These are phyloP conservation scores for Colletotrichum incanum DNA, from an alignment of 2,329 filamentous ascomycete genomes.

Conservation along the genomic window DNA sequence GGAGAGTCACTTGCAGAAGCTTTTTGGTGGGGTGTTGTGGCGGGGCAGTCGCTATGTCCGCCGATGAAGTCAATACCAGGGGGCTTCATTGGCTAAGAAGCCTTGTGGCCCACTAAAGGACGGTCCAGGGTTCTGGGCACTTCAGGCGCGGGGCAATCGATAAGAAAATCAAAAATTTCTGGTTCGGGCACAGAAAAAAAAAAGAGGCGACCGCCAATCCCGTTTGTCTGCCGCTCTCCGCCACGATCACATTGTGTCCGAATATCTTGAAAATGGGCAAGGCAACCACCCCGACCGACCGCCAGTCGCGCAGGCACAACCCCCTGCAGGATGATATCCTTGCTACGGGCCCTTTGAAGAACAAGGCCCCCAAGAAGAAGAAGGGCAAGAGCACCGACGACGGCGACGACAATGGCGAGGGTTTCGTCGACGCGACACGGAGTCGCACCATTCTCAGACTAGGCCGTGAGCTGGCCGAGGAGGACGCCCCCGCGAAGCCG, in stretches of 20 bases:
- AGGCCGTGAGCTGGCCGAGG: constrained; percentile 89
- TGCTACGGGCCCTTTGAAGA: constrained; percentile 79
- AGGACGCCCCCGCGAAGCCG: constrained; percentile 71
- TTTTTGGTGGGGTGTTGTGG: constrained; percentile 44
- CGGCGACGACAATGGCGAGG: constrained; percentile 73
- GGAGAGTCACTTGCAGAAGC: constrained; percentile 43
- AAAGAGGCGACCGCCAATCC: constrained; percentile 32
- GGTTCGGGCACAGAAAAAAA: constrained; percentile 31
- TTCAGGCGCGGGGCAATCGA: constrained; percentile 50
- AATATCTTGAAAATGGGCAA: constrained; percentile 79
- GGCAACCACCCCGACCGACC: constrained; percentile 72
- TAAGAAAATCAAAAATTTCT: constrained; percentile 51
- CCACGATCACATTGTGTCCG: constrained; percentile 29
- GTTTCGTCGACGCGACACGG: constrained; percentile 89
- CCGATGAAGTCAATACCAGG: constrained; percentile 39
- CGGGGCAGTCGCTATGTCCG: constrained; percentile 40
- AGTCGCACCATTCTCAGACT: constrained; percentile 92
- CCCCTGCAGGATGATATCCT: constrained; percentile 91
- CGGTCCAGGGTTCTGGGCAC: constrained; percentile 42
- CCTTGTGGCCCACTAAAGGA: constrained; percentile 2
- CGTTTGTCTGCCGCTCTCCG: constrained; percentile 29
- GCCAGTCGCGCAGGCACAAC: constrained; percentile 82
- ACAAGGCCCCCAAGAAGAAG: constrained; percentile 81
- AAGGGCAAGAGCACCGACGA: constrained; percentile 76
- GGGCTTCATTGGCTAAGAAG: constrained; percentile 32